A percentile compares a stretch with the other conserved stretches of the same genome.
These are phyloP conservation scores for Pseudocercospora eumusae DNA, from an alignment of 2,329 filamentous ascomycete genomes.

Conservation along the genomic window DNA sequence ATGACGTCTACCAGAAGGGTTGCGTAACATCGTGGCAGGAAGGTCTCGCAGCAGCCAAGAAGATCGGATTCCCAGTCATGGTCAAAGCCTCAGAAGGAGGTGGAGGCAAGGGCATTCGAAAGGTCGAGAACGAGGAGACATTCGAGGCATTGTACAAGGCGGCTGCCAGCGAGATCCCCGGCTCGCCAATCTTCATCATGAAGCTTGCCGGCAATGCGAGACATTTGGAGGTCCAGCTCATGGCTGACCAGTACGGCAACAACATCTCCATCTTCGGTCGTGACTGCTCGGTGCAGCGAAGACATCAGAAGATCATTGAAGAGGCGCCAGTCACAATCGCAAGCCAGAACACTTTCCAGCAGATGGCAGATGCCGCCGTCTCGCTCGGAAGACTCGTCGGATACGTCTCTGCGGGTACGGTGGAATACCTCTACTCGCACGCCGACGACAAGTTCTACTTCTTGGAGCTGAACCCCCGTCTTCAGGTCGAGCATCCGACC, in stretches of 20 bases:
- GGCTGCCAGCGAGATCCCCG: slow-evolving; percentile 94
- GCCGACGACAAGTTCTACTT: slow-evolving; percentile 99
- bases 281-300: slow-evolving; percentile 97
- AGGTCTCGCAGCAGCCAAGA: slow-evolving; percentile 78
- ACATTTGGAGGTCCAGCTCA: slow-evolving; percentile 94
- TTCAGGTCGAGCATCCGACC: slow-evolving; percentile 98
- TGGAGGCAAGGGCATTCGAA: slow-evolving; percentile 98
- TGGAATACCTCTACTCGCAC: slow-evolving; percentile 98
- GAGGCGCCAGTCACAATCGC: slow-evolving; percentile 98
- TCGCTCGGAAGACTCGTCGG: slow-evolving; percentile 91
- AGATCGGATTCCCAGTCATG: slow-evolving; percentile 99
- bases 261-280: slow-evolving; percentile 98
- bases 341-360: slow-evolving; percentile 81
- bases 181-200: slow-evolving; percentile 99
- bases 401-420: slow-evolving; percentile 97
- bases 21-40: slow-evolving; percentile 89
- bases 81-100: slow-evolving; percentile 99
- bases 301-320: slow-evolving; percentile 99
- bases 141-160: slow-evolving; percentile 91
- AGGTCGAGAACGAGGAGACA: slow-evolving; percentile 80
- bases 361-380: slow-evolving; percentile 96
- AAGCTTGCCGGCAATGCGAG: slow-evolving; percentile 95
- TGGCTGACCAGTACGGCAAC: slow-evolving; percentile 99
- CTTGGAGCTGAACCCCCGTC: slow-evolving; percentile 95
- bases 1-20: slow-evolving; percentile 82